Percentiles rank a stretch among this genome's conserved stretches.
Conservation (phyloP, 495 filamentous ascomycete genomes). For the Annulohypoxylon moriforme region DNA sequence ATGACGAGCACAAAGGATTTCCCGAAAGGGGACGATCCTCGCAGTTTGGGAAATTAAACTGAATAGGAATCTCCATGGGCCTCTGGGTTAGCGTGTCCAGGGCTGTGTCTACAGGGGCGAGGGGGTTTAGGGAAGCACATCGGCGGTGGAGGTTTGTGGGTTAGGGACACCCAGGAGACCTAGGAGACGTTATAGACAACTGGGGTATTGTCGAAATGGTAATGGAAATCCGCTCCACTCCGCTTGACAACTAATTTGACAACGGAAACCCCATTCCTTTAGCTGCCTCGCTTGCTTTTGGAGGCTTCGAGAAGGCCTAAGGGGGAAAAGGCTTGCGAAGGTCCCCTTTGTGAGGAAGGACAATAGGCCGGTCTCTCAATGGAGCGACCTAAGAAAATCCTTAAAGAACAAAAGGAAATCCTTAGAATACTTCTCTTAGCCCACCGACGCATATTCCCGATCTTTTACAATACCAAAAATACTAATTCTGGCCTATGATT, state of each 20-base stretch:
- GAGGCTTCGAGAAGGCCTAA: slow-evolving; percentile 1
- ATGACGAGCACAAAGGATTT: slow-evolving; percentile 46
- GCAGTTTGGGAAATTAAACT: slow-evolving; percentile 50
- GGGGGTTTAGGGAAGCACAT: slow-evolving; percentile 26
- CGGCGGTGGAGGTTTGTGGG: slow-evolving; percentile 44
- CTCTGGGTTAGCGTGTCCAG: slow-evolving; percentile 37
- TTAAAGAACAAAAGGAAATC: not conserved
- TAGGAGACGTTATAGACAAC: slow-evolving; percentile 21
- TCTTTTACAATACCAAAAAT: not conserved
- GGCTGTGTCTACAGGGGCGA: slow-evolving; percentile 13
- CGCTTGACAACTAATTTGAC: slow-evolving; percentile 27
- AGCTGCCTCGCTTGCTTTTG: slow-evolving; percentile 3
- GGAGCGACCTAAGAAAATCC: not conserved
- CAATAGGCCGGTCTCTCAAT: slow-evolving; percentile 2
- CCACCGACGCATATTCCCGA: not conserved
- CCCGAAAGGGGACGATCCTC: slow-evolving; percentile 47
- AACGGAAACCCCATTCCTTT: not conserved
- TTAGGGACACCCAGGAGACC: slow-evolving; percentile 25
- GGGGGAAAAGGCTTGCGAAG: not conserved
- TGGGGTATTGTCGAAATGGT: slow-evolving; percentile 32
- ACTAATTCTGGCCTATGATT: not conserved
- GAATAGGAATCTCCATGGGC: slow-evolving; percentile 40
- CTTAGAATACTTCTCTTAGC: not conserved
- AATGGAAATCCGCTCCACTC: slow-evolving; percentile 37
- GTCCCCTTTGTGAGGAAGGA: slow-evolving; percentile 6